These are phyloP conservation scores for Beverwykella pulmonaria DNA, from an alignment of 495 filamentous ascomycete species.

Conservation along the genomic window DNA sequence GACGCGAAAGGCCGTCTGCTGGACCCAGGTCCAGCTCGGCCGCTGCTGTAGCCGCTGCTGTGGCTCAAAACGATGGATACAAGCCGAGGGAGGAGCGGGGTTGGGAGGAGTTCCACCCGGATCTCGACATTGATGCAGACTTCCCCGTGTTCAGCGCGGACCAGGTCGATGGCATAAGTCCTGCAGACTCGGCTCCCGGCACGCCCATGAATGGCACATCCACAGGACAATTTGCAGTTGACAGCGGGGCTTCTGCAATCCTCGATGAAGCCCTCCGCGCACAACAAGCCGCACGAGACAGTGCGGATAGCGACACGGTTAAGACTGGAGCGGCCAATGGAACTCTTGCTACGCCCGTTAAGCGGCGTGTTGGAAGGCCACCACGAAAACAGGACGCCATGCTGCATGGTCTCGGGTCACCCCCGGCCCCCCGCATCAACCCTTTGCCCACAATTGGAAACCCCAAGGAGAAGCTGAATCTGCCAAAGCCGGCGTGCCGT, in stretches of 20 bases:
- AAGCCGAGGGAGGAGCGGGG: constrained; percentile 95
- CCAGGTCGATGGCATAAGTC: constrained; percentile 73
- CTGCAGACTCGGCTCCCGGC: constrained; percentile 34
- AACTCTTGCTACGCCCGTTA: constrained; percentile 46
- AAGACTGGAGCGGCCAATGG: constrained; percentile 16
- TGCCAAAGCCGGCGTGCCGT: constrained; percentile 65
- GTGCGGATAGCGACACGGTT: constrained; percentile 25
- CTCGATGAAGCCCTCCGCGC: constrained; percentile 34
- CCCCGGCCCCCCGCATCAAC: constrained; percentile 60
- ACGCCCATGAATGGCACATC: constrained; percentile 27
- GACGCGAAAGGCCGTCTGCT: constrained; percentile 54
- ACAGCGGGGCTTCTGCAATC: constrained; percentile 33
- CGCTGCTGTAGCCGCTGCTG: constrained; percentile 79
- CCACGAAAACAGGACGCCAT: constrained; percentile 63
- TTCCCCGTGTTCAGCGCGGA: constrained; percentile 78
- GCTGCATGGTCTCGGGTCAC: constrained; percentile 61
- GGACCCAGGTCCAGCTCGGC: constrained; percentile 71
- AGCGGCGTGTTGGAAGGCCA: constrained; percentile 64
- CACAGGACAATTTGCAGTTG: constrained; percentile 25
- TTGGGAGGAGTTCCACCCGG: constrained; percentile 96
- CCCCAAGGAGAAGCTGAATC: constrained; percentile 65
- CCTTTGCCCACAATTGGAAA: constrained; percentile 64
- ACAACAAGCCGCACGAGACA: constrained; percentile 23
- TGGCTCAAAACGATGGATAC: constrained; percentile 89
- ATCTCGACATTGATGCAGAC: constrained; percentile 80